A percentile compares a stretch with the other conserved stretches of the same genome.
Conservation (phyloP, 768 basidiomycete species). For the Hygrocybe punicea region DNA sequence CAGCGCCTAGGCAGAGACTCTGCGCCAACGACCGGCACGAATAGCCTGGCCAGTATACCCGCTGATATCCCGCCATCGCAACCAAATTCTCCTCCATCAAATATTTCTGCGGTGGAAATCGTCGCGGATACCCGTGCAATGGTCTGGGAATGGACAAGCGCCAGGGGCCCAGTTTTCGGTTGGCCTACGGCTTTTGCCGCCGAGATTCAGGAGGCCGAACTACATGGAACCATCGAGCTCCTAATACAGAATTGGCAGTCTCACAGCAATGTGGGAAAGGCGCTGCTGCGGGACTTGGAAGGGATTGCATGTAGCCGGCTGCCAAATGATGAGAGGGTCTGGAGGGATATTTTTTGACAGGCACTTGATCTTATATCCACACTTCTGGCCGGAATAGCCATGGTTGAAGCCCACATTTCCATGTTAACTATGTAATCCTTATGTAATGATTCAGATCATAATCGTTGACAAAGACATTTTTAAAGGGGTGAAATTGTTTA, state of each 20-base stretch:
- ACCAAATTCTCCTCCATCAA: not conserved
- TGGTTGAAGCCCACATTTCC: not conserved
- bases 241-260: not conserved
- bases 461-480: not conserved
- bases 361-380: not conserved
- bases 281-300: not conserved
- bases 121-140: not conserved
- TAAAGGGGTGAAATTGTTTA: not conserved
- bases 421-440: not conserved
- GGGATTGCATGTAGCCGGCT: not conserved
- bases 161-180: not conserved
- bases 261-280: not conserved
- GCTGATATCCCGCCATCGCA: not conserved
- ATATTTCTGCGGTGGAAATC: not conserved
- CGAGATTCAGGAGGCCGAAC: not conserved
- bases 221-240: not conserved
- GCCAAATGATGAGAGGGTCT: not conserved
- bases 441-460: not conserved
- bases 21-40: not conserved
- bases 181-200: not conserved
- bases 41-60: not conserved
- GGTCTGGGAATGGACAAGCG: slow-evolving; percentile 1
- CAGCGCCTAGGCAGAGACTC: too few species aligned
- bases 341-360: not conserved
- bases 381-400: not conserved